These are phyloP conservation scores for Coemansia aciculifera DNA, from an alignment of 192 early-diverging fungal genomes.

Conservation along the genomic window DNA sequence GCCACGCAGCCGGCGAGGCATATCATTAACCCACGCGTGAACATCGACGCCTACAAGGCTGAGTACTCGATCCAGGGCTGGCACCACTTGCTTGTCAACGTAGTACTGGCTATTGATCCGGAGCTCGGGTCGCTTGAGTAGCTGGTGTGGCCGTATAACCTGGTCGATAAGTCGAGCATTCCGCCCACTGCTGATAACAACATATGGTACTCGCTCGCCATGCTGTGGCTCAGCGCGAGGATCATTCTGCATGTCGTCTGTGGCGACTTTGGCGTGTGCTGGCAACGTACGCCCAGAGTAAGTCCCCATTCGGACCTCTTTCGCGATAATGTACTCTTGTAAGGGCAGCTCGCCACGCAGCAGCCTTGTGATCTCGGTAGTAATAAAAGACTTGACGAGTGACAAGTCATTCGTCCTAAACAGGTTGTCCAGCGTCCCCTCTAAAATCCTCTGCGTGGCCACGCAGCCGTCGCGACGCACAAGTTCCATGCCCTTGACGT, in stretches of 20 bases:
- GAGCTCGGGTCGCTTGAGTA: constrained; percentile 65
- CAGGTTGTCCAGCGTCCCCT: constrained; percentile 73
- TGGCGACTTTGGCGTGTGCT: constrained; percentile 73
- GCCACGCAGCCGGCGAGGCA: constrained; percentile 28
- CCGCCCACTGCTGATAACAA: constrained; percentile 74
- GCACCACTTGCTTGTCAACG: constrained; percentile 81
- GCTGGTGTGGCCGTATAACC: constrained; percentile 65
- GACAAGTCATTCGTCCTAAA: constrained; percentile 83
- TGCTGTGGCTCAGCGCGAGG: constrained; percentile 78
- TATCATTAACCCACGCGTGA: constrained; percentile 28
- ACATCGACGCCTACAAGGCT: constrained; percentile 73
- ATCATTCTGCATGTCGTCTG: constrained; percentile 67
- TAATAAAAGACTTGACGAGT: constrained; percentile 71
- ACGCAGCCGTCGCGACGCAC: constrained; percentile 86
- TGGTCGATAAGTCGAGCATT: constrained; percentile 70
- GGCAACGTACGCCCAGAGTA: constrained; percentile 66
- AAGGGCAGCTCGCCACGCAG: constrained; percentile 64
- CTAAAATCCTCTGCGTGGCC: constrained; percentile 75
- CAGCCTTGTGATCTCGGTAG: constrained; percentile 71
- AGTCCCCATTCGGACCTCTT: constrained; percentile 77
- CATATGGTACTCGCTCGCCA: constrained; percentile 87
- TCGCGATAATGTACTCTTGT: constrained; percentile 86
- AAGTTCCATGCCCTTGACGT: constrained; percentile 96
- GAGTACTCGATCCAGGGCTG: constrained; percentile 75
- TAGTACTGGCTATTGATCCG: constrained; percentile 81